These are phyloP conservation scores for Salix exigua DNA, from an alignment of 345 rosid genomes.

Conservation along the genomic window DNA sequence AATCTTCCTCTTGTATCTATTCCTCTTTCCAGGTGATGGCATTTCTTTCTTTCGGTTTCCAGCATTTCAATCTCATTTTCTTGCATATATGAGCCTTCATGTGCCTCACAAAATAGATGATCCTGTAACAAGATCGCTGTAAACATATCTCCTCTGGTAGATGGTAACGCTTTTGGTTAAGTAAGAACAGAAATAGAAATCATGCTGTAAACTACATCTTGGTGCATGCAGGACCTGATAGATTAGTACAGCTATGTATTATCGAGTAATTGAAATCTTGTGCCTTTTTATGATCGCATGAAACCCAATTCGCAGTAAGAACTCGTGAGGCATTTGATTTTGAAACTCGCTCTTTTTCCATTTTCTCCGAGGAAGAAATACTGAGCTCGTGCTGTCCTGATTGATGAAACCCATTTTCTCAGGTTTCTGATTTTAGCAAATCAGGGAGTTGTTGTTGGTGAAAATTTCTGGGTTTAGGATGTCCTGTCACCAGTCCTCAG, in stretches of 20 bases:
- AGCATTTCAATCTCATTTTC: background rate
- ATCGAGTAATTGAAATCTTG: background rate
- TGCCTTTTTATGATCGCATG: background rate
- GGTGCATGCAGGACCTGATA: background rate
- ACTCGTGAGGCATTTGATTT: background rate
- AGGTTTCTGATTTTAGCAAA: background rate
- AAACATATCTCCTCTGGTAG: background rate
- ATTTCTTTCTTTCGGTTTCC: background rate
- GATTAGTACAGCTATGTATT: background rate
- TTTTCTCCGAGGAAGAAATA: too few relatives aligned
- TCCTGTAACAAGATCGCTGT: background rate
- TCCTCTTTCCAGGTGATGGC: constrained; percentile 63
- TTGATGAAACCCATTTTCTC: background rate
- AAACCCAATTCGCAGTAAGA: background rate
- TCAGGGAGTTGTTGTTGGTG: background rate
- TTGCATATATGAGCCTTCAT: background rate
- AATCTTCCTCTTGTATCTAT: constrained; percentile 47
- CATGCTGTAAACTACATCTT: background rate
- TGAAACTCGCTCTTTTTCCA: background rate
- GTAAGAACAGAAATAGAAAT: background rate
- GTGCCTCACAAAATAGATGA: background rate
- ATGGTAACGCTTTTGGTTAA: background rate
- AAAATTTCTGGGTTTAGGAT: background rate
- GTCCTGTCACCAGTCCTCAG: background rate
- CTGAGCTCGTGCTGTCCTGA: too few relatives aligned